Evolutionary conservation across 352 stramenopile species (phyloP), one percentile per base, ranked within the genome.

Genomic region (Albugo candida): DNA sequence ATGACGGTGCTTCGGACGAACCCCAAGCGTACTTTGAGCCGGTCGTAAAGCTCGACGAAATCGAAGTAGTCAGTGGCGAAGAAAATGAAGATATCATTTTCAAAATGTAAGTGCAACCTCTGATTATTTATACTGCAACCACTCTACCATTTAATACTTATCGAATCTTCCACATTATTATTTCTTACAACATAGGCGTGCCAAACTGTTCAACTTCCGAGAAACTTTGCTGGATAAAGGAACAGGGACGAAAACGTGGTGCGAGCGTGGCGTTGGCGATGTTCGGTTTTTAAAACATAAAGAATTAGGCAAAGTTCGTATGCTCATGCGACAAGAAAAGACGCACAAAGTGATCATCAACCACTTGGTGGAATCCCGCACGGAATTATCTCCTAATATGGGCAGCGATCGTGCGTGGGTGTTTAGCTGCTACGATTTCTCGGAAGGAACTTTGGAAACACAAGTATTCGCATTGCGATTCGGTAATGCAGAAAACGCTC

Each of bases 341-440:
- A 99, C 93, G 24, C 95, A 97, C 83, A 99, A 99, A 72, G 88
- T 99, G 55, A 91, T 98, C 67, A 74, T 87, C 48, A 99, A 99
- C 67, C 93, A 98, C 71, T 71, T 96, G 35, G 66, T 97, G 12
- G 93, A 98, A 71, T 93, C 93, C 36, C 81, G 92, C 46, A 97
- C 97, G 55, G 81, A 93, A 40, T 69, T 98, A 31, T 80, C 93
- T 59, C 86, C 93, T 13, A 98, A 99, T 75, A 95, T 93, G 47
- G 92, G 92, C 54, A 89, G 63, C 55, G 94, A 99, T 72, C 71
- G 93, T 49, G 93, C 86, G 16, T 98, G 93, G 93, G 93, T 99
- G 24, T 99, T 96, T 83, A 96, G 73, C 56, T 96, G 91, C 64
- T 98, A 95, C 73, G 94, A 99, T 69, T 99, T 97, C 64, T 68